A percentile compares a stretch with the other conserved stretches of the same genome.
Evolutionary conservation across 225 moss, liverwort and hornwort genomes (phyloP).

Genomic region (Straminergon stramineum): DNA sequence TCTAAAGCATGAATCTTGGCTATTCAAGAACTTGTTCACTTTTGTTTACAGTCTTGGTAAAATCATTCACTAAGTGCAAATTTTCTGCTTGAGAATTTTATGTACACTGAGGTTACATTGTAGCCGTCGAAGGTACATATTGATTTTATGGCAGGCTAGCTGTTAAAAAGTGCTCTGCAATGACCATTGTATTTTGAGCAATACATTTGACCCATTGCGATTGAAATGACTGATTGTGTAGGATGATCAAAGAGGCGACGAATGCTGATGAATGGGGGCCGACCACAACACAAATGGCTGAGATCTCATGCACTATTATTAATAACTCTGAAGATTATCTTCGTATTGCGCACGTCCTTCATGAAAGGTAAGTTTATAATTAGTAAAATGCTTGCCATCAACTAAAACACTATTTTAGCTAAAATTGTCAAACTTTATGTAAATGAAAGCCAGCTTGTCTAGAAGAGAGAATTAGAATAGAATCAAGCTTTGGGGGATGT

Average conservation of each 20-base stretch:
- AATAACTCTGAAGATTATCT: slow-evolving; percentile 20
- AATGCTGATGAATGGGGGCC: slow-evolving; percentile 47
- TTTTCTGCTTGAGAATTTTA: not conserved
- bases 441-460: not conserved
- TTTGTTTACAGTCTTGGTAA: not conserved
- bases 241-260: slow-evolving; percentile 39
- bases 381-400: not conserved
- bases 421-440: not conserved
- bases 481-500: not conserved
- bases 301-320: slow-evolving; percentile 6
- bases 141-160: not conserved
- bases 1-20: not conserved
- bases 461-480: not conserved
- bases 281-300: slow-evolving; percentile 30
- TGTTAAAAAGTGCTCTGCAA: too few species aligned
- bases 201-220: not conserved
- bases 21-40: not conserved
- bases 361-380: not conserved
- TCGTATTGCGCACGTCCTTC: slow-evolving; percentile 34
- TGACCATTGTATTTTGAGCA: not conserved
- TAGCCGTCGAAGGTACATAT: not conserved
- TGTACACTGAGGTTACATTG: not conserved
- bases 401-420: not conserved
- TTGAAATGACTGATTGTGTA: not conserved
- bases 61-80: not conserved